Base-by-base conservation (phyloP, 2,329 filamentous ascomycete genomes). In the Ceratocystis colombiana region DNA sequence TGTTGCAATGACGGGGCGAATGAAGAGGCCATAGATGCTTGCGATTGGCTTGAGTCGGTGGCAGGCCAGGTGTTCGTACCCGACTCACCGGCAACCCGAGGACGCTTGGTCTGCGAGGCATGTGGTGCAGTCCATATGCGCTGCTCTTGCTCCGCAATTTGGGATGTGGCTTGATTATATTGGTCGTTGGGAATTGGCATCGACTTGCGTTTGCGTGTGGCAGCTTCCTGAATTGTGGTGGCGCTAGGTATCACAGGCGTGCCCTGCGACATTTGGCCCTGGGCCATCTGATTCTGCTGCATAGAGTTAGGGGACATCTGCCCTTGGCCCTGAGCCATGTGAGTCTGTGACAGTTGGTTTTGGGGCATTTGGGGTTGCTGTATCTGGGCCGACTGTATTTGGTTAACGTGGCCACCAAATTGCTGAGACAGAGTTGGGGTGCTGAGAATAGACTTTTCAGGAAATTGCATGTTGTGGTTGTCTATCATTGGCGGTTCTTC, bases 161-260 rank as follows among this genome's bases (percentile, higher is more conserved):
- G 59, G n/a, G 64, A 15, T 30, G 61, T 59, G 4, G 66, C n/a
- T 25, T 62, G 33, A n/a, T 25, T 68, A 41, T 68, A 68, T 41
- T 65, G 66, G 7, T 68, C 66, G 12, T 46, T 53, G 12, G 63
- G 59, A 17, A 63, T 28, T 10, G 66, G 66, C 66, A 68, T 68
- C 10, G 66, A 68, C 59, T 68, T 68, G 55, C 66, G 66, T 44
- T 68, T 68, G 10, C 66, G 63, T 8, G 57, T 65, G 20, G 66
- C 61, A 4, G 59, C 64, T n/a, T 68, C 66, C 37, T 67, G 66
- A 15, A 61, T 61, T 8, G 46, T 17, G n/a, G 46, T 25, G 30
- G 48, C 55, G 25, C 22, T 67, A 28, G 66, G 20, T 8, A 64
- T 59, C 15, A 53, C 46, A n/a, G 61, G 53, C 22, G 66, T 64